A percentile compares a stretch with the other conserved stretches of the same genome.
Conservation (phyloP, 2,329 filamentous ascomycete species). For the Byssothecium circinans region DNA sequence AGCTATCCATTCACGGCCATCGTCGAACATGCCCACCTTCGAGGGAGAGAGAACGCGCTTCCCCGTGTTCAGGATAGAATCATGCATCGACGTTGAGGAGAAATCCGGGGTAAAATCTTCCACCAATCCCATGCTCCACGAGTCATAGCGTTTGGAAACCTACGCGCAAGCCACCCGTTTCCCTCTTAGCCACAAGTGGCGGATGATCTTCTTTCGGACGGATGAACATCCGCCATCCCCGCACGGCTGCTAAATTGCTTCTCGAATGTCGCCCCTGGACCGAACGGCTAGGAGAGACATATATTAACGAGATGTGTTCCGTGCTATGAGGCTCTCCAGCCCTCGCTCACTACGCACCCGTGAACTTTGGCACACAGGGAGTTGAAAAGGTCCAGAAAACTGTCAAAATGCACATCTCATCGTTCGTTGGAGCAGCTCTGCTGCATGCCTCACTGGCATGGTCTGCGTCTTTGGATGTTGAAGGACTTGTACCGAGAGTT, state of each 20-base stretch:
- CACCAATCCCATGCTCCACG: conserved; percentile 25
- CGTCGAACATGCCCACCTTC: too few relatives aligned
- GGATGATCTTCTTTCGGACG: conserved; percentile 11
- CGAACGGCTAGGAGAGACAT: conserved; percentile 14
- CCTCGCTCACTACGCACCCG: neutral
- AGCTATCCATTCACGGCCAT: too few relatives aligned
- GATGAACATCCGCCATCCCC: conserved; percentile 21
- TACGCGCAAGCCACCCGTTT: conserved; percentile 16
- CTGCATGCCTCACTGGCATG: conserved; percentile 28
- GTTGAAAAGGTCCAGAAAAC: neutral
- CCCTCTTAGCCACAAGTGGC: conserved; percentile 21
- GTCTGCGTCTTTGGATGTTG: conserved; percentile 20
- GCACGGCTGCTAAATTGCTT: conserved; percentile 9
- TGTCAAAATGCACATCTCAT: conserved; percentile 30
- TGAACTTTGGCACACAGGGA: neutral
- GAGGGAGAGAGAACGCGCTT: too few relatives aligned
- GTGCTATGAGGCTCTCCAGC: conserved; percentile 4
- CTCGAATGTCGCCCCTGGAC: conserved; percentile 7
- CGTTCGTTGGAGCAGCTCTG: conserved; percentile 24
- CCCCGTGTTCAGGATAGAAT: too few relatives aligned
- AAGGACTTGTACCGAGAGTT: conserved; percentile 5
- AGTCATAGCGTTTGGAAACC: neutral
- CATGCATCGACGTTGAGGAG: neutral
- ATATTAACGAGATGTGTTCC: conserved; percentile 20
- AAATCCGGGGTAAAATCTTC: conserved; percentile 12